These are phyloP conservation scores for Pseudogymnoascus sp. DNA, from an alignment of 2,329 filamentous ascomycete genomes.

Conservation along the genomic window DNA sequence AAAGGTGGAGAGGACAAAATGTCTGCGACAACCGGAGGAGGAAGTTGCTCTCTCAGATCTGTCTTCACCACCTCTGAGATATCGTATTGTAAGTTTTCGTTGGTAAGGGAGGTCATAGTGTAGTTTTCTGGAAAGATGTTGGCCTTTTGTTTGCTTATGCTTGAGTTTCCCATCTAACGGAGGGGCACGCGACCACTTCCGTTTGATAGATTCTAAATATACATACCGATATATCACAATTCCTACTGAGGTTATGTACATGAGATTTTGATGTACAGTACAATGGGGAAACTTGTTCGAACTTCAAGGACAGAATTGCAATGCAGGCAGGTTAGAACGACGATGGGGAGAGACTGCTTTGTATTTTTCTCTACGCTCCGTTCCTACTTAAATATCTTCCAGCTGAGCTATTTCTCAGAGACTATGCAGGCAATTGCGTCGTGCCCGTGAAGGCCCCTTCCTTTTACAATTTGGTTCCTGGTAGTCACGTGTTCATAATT, in stretches of 20 bases:
- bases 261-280: background rate
- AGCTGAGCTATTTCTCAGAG: background rate
- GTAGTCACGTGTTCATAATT: background rate
- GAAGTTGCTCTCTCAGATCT: background rate
- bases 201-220: background rate
- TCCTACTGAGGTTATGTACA: background rate
- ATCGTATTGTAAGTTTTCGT: background rate
- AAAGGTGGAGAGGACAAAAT: constrained; percentile 15
- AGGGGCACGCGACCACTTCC: background rate
- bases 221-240: background rate
- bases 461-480: background rate
- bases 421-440: background rate
- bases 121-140: background rate
- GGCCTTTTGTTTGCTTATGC: background rate
- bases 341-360: background rate
- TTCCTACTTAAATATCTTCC: background rate
- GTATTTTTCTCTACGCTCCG: background rate
- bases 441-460: background rate
- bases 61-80: background rate
- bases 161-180: background rate
- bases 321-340: background rate
- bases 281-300: background rate
- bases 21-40: background rate
- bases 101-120: background rate
- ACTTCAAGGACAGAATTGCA: background rate